Conservation (phyloP, 2,329 filamentous ascomycete species). For the Ceratocystiopsis brevicomis region DNA sequence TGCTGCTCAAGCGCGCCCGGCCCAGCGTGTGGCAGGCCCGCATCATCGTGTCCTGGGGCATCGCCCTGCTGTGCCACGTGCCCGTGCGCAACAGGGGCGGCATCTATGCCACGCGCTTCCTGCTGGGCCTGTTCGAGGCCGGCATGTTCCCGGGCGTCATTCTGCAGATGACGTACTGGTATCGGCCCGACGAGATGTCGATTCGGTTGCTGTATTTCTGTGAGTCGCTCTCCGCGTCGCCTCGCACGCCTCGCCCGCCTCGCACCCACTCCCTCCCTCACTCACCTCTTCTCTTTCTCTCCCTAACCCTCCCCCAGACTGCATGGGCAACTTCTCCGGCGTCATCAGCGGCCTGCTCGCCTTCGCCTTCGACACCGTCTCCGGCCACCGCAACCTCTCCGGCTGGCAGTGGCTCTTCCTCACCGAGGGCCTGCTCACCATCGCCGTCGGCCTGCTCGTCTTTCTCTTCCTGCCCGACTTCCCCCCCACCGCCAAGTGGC, state of each 20-base stretch:
- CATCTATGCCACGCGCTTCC: constrained; percentile 31
- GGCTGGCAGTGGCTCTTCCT: constrained; percentile 21
- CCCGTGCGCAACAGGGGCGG: constrained; percentile 30
- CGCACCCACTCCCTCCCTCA: neutral
- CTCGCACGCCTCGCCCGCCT: too few relatives aligned
- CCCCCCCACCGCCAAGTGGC: constrained; percentile 24
- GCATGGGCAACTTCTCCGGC: constrained; percentile 21
- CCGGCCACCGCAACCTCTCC: constrained; percentile 17
- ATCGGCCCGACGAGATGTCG: constrained; percentile 27
- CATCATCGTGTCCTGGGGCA: constrained; percentile 49
- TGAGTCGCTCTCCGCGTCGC: constrained; percentile 7
- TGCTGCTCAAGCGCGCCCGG: constrained; percentile 54
- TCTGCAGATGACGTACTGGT: constrained; percentile 27
- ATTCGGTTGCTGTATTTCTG: constrained; percentile 26
- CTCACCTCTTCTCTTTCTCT: too few relatives aligned
- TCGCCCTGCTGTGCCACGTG: constrained; percentile 32
- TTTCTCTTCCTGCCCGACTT: constrained; percentile 36
- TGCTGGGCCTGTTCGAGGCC: constrained; percentile 46
- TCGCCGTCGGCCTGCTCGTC: constrained; percentile 25
- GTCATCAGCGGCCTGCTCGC: constrained; percentile 24
- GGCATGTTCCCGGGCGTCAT: constrained; percentile 45
- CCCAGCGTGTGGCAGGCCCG: constrained; percentile 57
- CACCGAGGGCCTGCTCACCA: constrained; percentile 26
- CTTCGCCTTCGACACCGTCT: constrained; percentile 22
- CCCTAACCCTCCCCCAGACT: constrained; percentile 14